These are phyloP conservation scores for Pyrus hybrid DNA, from an alignment of 331 rosid genomes.

Conservation along the genomic window DNA sequence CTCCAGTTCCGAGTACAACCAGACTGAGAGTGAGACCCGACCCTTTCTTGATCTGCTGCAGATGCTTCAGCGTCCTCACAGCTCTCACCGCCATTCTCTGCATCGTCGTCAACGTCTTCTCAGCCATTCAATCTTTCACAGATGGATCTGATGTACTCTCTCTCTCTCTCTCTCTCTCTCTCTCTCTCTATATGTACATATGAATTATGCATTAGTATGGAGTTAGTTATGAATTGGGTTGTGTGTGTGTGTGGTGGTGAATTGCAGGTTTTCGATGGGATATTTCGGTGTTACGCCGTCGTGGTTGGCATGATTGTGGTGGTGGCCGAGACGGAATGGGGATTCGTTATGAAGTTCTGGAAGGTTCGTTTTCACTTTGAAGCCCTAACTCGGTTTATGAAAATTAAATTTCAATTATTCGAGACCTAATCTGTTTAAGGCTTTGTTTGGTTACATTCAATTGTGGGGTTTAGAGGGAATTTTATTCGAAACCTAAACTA, in stretches of 20 bases:
- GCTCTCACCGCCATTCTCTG: conserved; percentile 58
- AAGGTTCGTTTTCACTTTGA: conserved; percentile 37
- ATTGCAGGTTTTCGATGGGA: conserved; percentile 69
- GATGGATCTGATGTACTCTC: conserved; percentile 44
- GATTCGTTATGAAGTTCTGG: conserved; percentile 41
- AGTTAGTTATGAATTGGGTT: background rate
- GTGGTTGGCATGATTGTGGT: conserved; percentile 41
- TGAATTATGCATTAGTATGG: background rate
- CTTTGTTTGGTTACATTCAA: too few species aligned
- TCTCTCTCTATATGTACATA: background rate
- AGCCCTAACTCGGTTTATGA: background rate
- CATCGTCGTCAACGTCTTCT: conserved; percentile 54
- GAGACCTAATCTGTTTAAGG: background rate
- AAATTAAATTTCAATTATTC: background rate
- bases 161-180: background rate
- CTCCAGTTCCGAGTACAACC: conserved; percentile 6
- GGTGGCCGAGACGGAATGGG: conserved; percentile 79
- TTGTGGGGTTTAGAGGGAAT: too few species aligned
- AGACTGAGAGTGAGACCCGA: conserved; percentile 23
- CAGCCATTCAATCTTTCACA: conserved; percentile 63
- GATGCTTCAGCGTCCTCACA: conserved; percentile 52
- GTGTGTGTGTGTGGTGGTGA: background rate
- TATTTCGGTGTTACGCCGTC: conserved; percentile 84
- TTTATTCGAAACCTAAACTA: too few species aligned
- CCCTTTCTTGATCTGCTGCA: conserved; percentile 46